phyloP scores from a whole-genome alignment of 176 grass and related monocot species.

The Eragrostis nindensis region DNA sequence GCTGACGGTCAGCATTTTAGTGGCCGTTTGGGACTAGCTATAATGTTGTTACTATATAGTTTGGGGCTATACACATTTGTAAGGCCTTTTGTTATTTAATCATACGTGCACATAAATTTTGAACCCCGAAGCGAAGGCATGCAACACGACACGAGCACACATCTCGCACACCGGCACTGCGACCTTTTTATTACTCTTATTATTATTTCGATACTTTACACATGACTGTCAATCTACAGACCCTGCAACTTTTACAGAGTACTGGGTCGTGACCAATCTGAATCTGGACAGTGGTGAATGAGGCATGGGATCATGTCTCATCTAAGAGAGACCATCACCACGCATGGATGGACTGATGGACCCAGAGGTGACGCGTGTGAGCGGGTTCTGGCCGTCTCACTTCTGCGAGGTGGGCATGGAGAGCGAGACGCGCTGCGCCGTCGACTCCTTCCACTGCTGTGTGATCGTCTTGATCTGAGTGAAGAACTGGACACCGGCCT shows the following conservation, averaged over 20 bases:
- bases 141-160: not conserved
- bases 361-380: not conserved
- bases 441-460: conserved; percentile 90
- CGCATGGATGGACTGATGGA: too few relatives aligned
- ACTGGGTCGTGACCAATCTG: not conserved
- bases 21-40: too few relatives aligned
- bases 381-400: conserved; percentile 26
- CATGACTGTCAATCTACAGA: not conserved
- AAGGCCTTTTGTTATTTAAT: too few relatives aligned
- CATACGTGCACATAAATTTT: too few relatives aligned
- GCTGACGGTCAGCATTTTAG: too few relatives aligned
- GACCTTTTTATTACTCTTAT: conserved; percentile 8
- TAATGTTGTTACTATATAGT: too few relatives aligned
- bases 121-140: too few relatives aligned
- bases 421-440: conserved; percentile 64
- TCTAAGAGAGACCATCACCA: not conserved
- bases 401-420: conserved; percentile 95
- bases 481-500: conserved; percentile 93
- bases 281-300: not conserved
- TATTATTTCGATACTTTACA: conserved; percentile 20
- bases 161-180: not conserved
- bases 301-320: not conserved
- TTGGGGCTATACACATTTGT: too few relatives aligned
- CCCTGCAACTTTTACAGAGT: not conserved
- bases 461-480: conserved; percentile 97